Conservation (phyloP, 257 asterid species). For the Penstemon barbatus region DNA sequence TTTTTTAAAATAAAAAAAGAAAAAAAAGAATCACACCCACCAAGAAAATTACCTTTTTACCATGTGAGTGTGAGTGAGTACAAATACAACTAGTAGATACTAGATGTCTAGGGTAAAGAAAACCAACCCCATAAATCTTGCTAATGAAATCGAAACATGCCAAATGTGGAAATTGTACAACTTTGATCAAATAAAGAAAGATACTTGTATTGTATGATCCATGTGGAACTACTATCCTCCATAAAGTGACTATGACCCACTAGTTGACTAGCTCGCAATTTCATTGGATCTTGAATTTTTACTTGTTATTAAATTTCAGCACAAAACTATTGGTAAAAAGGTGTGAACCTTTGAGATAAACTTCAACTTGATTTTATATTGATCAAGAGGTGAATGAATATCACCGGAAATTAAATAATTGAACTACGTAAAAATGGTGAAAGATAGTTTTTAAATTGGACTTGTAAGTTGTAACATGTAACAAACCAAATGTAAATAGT, state of each 20-base stretch:
- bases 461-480: no score
- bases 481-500: no score
- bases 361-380: no score
- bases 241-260: conserved; percentile 5
- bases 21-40: conserved; percentile 24
- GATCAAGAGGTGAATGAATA: no score
- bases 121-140: conserved; percentile 25
- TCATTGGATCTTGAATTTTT: conserved; percentile 31
- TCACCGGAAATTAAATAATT: no score
- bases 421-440: no score
- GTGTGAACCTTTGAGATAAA: background rate
- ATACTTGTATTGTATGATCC: background rate
- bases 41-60: conserved; percentile 25
- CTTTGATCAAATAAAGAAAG: conserved; percentile 27
- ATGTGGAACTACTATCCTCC: conserved; percentile 43
- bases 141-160: conserved; percentile 31
- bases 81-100: conserved; percentile 18
- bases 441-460: no score
- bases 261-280: conserved; percentile 21
- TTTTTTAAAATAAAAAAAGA: background rate
- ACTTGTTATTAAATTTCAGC: background rate
- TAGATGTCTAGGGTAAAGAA: conserved; percentile 23
- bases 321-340: background rate
- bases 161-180: conserved; percentile 31
- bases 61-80: conserved; percentile 43